These are phyloP conservation scores for Lasiodiplodia theobromae DNA, from an alignment of 2,329 filamentous ascomycete genomes.

Conservation along the genomic window DNA sequence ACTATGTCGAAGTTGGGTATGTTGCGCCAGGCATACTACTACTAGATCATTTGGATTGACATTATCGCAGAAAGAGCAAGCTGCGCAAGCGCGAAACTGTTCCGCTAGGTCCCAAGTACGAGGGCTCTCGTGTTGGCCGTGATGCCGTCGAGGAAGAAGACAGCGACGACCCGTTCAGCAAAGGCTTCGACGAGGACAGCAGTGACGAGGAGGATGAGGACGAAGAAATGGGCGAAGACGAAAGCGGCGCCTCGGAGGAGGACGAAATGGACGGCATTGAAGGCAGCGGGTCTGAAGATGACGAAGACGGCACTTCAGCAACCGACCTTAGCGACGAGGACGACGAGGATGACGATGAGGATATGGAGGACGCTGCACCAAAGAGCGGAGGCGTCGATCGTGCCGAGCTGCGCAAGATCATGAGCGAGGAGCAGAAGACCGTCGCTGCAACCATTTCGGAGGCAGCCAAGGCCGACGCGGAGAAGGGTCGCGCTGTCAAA, in stretches of 20 bases:
- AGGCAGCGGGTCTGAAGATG: conserved; percentile 42
- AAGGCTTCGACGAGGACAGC: conserved; percentile 56
- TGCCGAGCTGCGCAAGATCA: conserved; percentile 70
- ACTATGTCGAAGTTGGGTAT: conserved; percentile 81
- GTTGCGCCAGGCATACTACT: not conserved
- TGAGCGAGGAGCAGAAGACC: conserved; percentile 71
- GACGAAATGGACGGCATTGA: conserved; percentile 49
- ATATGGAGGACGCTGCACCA: conserved; percentile 30
- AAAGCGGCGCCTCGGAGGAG: conserved; percentile 47
- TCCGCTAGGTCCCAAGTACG: conserved; percentile 79
- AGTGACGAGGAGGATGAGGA: conserved; percentile 51
- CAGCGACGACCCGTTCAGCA: conserved; percentile 59
- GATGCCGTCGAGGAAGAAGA: conserved; percentile 64
- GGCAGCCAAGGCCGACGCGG: conserved; percentile 76
- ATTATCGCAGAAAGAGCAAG: conserved; percentile 73
- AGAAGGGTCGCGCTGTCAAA: conserved; percentile 87
- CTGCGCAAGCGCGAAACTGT: conserved; percentile 75
- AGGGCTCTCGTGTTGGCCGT: conserved; percentile 77
- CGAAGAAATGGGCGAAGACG: conserved; percentile 60
- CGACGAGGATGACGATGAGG: conserved; percentile 37
- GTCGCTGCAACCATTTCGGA: conserved; percentile 70
- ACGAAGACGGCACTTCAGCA: conserved; percentile 32
- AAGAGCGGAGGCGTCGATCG: conserved; percentile 47
- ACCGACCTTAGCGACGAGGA: conserved; percentile 35
- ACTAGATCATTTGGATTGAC: not conserved